Percentiles rank a stretch among this genome's conserved stretches.
These are phyloP conservation scores for Spongispora temasekensis DNA, from an alignment of 1,284 basidiomycete genomes.

Conservation along the genomic window DNA sequence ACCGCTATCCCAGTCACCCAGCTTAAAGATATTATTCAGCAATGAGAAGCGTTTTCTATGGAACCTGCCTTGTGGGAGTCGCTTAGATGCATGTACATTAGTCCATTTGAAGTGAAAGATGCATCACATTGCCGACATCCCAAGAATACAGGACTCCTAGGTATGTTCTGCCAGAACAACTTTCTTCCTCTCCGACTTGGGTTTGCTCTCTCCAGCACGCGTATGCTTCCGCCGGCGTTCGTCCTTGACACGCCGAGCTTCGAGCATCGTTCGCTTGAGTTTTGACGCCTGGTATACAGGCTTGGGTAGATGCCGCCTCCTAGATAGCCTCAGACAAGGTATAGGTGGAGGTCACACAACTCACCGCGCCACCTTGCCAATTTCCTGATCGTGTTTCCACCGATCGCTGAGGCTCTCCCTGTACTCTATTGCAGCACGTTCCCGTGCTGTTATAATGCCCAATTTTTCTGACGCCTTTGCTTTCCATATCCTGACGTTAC, in stretches of 20 bases:
- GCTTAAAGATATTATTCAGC: conserved; percentile 42
- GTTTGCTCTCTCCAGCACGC: conserved; percentile 83
- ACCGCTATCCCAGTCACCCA: conserved; percentile 53
- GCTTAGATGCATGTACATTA: conserved; percentile 5
- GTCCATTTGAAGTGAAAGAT: conserved; percentile 5
- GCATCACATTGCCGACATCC: conserved; percentile 7
- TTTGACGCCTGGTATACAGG: conserved; percentile 86
- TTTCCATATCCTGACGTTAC: conserved; percentile 98
- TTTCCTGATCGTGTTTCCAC: conserved; percentile 85
- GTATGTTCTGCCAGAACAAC: conserved; percentile 79
- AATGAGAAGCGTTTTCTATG: conserved; percentile 8
- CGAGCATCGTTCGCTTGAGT: conserved; percentile 93
- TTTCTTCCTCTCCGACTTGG: conserved; percentile 91
- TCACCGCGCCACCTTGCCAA: conserved; percentile 81
- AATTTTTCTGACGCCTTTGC: conserved; percentile 90
- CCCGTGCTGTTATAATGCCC: conserved; percentile 89
- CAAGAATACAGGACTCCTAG: conserved; percentile 32
- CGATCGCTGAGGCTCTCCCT: conserved; percentile 84
- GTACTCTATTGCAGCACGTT: conserved; percentile 93
- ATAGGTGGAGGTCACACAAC: conserved; percentile 26
- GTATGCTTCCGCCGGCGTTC: conserved; percentile 90
- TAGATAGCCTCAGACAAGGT: conserved; percentile 34
- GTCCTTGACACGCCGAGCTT: conserved; percentile 88
- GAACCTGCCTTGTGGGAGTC: neutral
- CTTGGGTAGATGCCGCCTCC: conserved; percentile 87